These are phyloP conservation scores for Crucihimalaya himalaica DNA, from an alignment of 345 rosid genomes.

Conservation along the genomic window DNA sequence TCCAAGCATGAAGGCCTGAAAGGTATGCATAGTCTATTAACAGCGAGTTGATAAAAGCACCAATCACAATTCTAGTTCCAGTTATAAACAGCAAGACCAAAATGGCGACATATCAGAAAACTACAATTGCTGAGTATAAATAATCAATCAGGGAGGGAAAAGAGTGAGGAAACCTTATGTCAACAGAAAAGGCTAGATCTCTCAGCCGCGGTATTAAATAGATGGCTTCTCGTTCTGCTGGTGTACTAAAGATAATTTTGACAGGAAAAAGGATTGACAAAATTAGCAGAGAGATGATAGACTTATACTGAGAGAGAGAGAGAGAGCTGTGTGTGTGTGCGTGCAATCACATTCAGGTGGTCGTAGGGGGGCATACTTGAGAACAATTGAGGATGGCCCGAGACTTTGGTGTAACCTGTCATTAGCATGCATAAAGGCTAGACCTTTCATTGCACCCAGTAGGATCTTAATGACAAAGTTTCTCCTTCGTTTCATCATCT, in stretches of 20 bases:
- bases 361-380: constrained; percentile 56
- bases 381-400: constrained; percentile 88
- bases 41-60: background rate
- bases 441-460: constrained; percentile 76
- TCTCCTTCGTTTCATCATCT: constrained; percentile 57
- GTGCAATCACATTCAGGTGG: constrained; percentile 16
- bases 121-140: constrained; percentile 2
- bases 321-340: background rate
- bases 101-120: constrained; percentile 16
- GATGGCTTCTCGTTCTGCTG: constrained; percentile 69
- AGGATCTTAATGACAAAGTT: constrained; percentile 61
- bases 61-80: background rate
- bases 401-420: constrained; percentile 97
- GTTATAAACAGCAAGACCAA: constrained; percentile 20
- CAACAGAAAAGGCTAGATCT: constrained; percentile 93
- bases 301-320: constrained; percentile 17
- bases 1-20: constrained; percentile 59
- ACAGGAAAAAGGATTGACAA: background rate
- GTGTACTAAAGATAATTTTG: constrained; percentile 50
- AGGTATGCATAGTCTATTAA: constrained; percentile 18
- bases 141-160: constrained; percentile 7
- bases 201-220: constrained; percentile 82
- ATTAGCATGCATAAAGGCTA: constrained; percentile 80
- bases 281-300: constrained; percentile 18
- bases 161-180: constrained; percentile 59